phyloP scores from a whole-genome alignment of 2,329 filamentous ascomycete species.

The Parasarocladium wereldwijsianum region DNA sequence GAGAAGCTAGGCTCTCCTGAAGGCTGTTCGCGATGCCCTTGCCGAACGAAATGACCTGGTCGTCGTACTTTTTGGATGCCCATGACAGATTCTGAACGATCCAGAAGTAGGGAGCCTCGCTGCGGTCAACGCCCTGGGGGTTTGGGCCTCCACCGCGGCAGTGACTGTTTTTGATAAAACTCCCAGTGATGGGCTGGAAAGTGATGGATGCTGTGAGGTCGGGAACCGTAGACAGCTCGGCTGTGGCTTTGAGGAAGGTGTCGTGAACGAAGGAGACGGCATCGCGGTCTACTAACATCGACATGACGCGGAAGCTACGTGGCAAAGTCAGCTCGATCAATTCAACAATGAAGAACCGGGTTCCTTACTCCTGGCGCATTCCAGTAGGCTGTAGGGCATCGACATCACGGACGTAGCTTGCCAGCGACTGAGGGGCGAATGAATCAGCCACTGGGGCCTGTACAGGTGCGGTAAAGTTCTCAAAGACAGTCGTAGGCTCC shows the following conservation, averaged over 20 bases:
- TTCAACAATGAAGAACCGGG: not conserved
- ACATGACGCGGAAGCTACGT: conserved; percentile 8
- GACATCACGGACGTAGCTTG: conserved; percentile 6
- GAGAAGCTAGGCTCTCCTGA: conserved; percentile 4
- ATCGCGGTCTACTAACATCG: conserved; percentile 7
- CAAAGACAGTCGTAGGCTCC: conserved; percentile 5
- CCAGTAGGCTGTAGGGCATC: conserved; percentile 8
- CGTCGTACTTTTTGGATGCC: conserved; percentile 6
- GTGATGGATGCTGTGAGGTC: conserved; percentile 7
- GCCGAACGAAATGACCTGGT: conserved; percentile 1
- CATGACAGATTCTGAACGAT: conserved; percentile 8
- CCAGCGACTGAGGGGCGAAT: conserved; percentile 6
- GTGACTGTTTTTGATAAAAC: conserved; percentile 6
- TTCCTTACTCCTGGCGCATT: conserved; percentile 7
- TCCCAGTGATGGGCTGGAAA: conserved; percentile 8
- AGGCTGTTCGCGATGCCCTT: conserved; percentile 5
- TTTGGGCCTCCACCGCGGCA: conserved; percentile 5
- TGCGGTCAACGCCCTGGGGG: conserved; percentile 8
- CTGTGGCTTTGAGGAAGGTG: conserved; percentile 4
- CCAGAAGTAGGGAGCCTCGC: conserved; percentile 8
- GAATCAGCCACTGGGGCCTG: conserved; percentile 6
- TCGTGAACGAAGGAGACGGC: conserved; percentile 7
- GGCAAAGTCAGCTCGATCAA: not conserved
- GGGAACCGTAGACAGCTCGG: conserved; percentile 4
- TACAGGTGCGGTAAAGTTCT: conserved; percentile 8